phyloP scores from a whole-genome alignment of 164 flowering plant species.

The Vitis cinerea region DNA sequence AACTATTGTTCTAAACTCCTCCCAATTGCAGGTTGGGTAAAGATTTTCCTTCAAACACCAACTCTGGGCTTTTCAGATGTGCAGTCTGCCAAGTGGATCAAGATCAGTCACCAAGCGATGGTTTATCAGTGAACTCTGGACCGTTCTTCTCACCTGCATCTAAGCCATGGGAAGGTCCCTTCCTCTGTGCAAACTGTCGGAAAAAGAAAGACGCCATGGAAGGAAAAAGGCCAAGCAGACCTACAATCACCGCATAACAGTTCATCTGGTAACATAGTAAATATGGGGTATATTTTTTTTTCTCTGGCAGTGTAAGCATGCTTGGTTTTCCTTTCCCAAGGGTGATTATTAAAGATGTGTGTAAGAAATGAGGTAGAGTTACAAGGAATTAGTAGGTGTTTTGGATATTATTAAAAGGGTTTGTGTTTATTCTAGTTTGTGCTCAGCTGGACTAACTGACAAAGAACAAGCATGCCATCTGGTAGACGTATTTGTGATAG shows the following conservation, averaged over 20 bases:
- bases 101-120: conserved; percentile 64
- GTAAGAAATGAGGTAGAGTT: conserved; percentile 30
- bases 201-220: conserved; percentile 97
- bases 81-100: conserved; percentile 91
- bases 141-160: conserved; percentile 63
- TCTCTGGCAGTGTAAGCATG: conserved; percentile 38
- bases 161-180: conserved; percentile 82
- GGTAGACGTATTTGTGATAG: conserved; percentile 27
- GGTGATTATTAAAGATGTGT: conserved; percentile 21
- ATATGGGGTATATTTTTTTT: conserved; percentile 27
- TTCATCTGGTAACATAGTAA: conserved; percentile 25
- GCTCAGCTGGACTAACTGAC: conserved; percentile 36
- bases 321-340: conserved; percentile 22
- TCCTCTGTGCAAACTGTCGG: conserved; percentile 71
- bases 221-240: conserved; percentile 70
- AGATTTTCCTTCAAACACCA: conserved; percentile 47
- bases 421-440: conserved; percentile 28
- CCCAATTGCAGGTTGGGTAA: conserved; percentile 72
- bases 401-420: conserved; percentile 13
- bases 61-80: conserved; percentile 67
- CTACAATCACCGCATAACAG: conserved; percentile 28
- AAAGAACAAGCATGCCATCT: conserved; percentile 12
- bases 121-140: conserved; percentile 55
- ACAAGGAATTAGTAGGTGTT: conserved; percentile 24
- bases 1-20: neutral